These are phyloP conservation scores for Talaromyces ruber DNA, from an alignment of 495 filamentous ascomycete genomes.

Conservation along the genomic window DNA sequence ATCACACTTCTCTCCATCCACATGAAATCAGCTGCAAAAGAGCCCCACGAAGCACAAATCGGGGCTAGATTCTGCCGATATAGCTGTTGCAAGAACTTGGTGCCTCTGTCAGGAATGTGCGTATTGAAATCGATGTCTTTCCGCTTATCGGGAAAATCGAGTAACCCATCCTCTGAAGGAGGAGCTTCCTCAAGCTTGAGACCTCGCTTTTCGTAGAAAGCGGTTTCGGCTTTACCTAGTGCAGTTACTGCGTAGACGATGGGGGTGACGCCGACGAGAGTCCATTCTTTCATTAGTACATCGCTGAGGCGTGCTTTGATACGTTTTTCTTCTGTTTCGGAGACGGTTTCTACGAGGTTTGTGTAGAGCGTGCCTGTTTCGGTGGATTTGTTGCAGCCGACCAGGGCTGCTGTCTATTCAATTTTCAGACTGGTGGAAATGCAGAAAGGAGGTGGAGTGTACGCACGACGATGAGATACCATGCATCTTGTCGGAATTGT, in stretches of 20 bases:
- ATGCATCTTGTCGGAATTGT: conserved; percentile 9
- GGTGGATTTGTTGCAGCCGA: conserved; percentile 8
- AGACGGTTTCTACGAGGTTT: conserved; percentile 8
- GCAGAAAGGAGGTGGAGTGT: not conserved
- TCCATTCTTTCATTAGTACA: conserved; percentile 16
- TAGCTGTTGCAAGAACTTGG: conserved; percentile 10
- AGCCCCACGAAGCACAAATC: conserved; percentile 12
- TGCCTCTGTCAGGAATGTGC: conserved; percentile 6
- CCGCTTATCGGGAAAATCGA: conserved; percentile 7
- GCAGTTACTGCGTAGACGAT: conserved; percentile 12
- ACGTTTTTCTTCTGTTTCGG: conserved; percentile 5
- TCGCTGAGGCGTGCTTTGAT: conserved; percentile 11
- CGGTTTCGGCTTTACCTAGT: conserved; percentile 11
- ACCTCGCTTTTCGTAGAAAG: conserved; percentile 3
- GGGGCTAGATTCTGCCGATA: conserved; percentile 12
- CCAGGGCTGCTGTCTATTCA: conserved; percentile 10
- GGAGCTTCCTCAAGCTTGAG: not conserved
- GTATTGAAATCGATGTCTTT: conserved; percentile 8
- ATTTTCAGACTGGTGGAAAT: not conserved
- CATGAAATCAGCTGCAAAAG: conserved; percentile 9
- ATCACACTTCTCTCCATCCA: conserved; percentile 25
- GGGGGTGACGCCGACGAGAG: conserved; percentile 12
- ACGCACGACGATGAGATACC: conserved; percentile 15
- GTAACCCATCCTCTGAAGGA: conserved; percentile 3
- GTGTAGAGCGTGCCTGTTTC: conserved; percentile 10